Base-by-base conservation (phyloP, 2,329 filamentous ascomycete species). In the Fusarium sambucinum region DNA sequence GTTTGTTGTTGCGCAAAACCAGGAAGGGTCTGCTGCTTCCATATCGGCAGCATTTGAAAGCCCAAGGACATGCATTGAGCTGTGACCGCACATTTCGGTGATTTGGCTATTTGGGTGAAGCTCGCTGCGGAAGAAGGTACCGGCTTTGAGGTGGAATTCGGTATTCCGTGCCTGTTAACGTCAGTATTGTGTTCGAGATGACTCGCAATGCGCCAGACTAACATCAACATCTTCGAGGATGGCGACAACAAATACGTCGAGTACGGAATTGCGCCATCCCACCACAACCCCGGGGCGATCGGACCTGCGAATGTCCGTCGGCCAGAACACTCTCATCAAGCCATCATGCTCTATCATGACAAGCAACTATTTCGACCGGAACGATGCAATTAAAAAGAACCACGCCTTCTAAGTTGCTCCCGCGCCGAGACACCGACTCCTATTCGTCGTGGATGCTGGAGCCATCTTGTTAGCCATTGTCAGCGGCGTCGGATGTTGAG, bases 271-370 rank as follows among this genome's bases (percentile, higher is more conserved):
- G 75, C 92, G 89, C 93, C 95, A 99, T 75, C 96, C 96, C 46
- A 99, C 92, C 69, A 99, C 89, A 63, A 97, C 92, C 44, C 95
- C 96, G 41, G 93, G 88, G 59, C 87, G 85, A 71, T 89, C 87
- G 56, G 90, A 92, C 79, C 85, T 86, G 55, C 87, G 86, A 75
- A 93, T 89, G 81, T 97, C 94, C 76, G 92, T 92, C 75, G 96
- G 96, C 96, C 96, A 99, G 84, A 99, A 98, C 83, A 99, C 90
- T 84, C 96, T 93, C 90, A 98, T 93, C 84, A 98, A 85, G 76
- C 92, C 94, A 92, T 96, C 88, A 85, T 89, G 85, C 82, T 88
- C 87, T 83, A 87, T 83, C 88, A 90, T 90, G 85, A 85, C 86
- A 81, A 77, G 76, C 73, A 72, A 73, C 72, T 66, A 66, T 74